Evolutionary conservation across 1,139 yeast species (phyloP), one percentile per base, ranked within the genome.

Genomic region (Saccharomyces pastorianus): DNA sequence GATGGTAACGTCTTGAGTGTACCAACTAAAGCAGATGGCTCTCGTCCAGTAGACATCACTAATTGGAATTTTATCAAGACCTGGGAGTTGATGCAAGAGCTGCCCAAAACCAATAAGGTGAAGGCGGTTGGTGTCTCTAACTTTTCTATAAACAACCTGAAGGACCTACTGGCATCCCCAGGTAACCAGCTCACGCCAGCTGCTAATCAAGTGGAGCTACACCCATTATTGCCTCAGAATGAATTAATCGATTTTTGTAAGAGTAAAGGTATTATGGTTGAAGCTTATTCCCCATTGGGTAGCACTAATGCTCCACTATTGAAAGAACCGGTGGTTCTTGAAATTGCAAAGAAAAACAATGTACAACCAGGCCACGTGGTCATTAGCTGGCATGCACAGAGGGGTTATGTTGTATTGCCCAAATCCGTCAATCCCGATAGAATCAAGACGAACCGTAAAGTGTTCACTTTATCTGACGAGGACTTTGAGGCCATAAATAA

Each of bases 241-340:
- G 84, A 85, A 56, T 74, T 88, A 56, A 69, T 81, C 55, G 78
- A 78, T 42, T 85, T 68, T 66, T 75, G 80, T 65, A 73, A 78
- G 58, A 66, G 73, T 27, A 73, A 85, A 59, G 78, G 77, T 23
- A 85, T 88, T 59, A 66, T 78, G 32, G 67, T 83, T 53, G 87
- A 86, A 68, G 91, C 91, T 41, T 88, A 85, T 71, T 83, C 88
- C 38, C 95, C 96, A 55, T 77, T 88, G 62, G 95, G 91, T 23
- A 81, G 88, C 29, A 73, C 80, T 20, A 81, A 80, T 54, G 82
- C 88, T 20, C 88, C 90, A 23, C 69, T 85, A 46, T 74, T 84
- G 63, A 71, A 74, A 51, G 79, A 84, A 61, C 73, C 73, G 49
- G 70, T 72, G 2, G 71, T 86, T 28, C 60, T 65, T 25, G 66